Conservation (phyloP, 495 filamentous ascomycete genomes). For the Sphaerosporella brunnea region DNA sequence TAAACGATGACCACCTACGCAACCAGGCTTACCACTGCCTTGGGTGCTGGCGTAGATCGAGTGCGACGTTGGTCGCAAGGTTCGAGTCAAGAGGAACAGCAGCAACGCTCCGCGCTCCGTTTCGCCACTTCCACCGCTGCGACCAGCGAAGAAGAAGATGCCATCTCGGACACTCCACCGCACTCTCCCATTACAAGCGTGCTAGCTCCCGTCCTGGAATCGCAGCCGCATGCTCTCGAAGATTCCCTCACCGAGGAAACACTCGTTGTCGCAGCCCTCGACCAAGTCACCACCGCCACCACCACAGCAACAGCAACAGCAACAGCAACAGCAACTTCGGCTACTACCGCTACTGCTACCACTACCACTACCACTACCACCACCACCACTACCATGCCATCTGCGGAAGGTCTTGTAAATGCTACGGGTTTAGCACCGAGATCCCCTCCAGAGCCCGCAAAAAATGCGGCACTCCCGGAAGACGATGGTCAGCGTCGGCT, state of each 20-base stretch:
- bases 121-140: conserved; percentile 7
- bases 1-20: conserved; percentile 23
- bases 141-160: conserved; percentile 7
- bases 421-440: neutral
- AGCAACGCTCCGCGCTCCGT: conserved; percentile 8
- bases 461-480: conserved; percentile 44
- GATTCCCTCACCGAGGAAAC: neutral
- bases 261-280: neutral
- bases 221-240: conserved; percentile 3
- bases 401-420: neutral
- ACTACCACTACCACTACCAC: no score
- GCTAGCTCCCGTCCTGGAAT: conserved; percentile 18
- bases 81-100: conserved; percentile 8
- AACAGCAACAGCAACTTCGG: neutral
- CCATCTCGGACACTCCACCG: conserved; percentile 9
- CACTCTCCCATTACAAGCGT: conserved; percentile 4
- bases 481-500: conserved; percentile 81
- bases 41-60: conserved; percentile 23
- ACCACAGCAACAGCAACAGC: conserved; percentile 1
- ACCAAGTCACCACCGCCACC: neutral
- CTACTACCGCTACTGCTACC: neutral
- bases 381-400: neutral
- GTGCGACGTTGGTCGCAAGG: conserved; percentile 25
- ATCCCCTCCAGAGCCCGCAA: no score
- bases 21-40: conserved; percentile 17